These are phyloP conservation scores for Pyrus hybrid DNA, from an alignment of 331 rosid species.

Conservation along the genomic window DNA sequence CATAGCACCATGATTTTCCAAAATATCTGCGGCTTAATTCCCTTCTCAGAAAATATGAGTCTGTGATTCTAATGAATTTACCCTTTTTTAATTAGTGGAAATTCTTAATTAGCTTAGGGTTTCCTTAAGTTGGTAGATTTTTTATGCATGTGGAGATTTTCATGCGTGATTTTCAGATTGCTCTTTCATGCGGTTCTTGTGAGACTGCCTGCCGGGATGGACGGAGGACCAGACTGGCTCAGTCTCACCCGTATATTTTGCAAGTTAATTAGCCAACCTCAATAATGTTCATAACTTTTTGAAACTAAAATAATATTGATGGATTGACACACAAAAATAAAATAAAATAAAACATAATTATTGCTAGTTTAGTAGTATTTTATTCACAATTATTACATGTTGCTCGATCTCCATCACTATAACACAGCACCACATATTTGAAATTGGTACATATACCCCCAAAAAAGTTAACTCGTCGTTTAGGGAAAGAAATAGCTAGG, in stretches of 20 bases:
- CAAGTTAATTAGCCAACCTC: background rate
- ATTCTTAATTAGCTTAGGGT: background rate
- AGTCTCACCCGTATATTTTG: background rate
- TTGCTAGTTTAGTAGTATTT: too few species aligned
- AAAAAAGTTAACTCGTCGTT: background rate
- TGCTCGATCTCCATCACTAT: too few species aligned
- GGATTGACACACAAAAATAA: too few species aligned
- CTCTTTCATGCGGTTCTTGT: background rate
- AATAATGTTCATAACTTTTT: too few species aligned
- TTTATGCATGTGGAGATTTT: background rate
- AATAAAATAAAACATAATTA: too few species aligned
- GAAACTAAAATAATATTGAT: too few species aligned
- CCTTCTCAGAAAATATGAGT: background rate
- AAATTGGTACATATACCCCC: background rate
- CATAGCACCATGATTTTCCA: background rate
- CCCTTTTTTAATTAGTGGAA: background rate
- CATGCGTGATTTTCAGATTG: background rate
- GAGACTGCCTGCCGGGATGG: background rate
- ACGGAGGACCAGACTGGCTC: background rate
- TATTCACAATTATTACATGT: too few species aligned
- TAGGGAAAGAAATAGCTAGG: background rate
- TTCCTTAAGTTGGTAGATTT: background rate
- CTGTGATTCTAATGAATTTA: too few species aligned
- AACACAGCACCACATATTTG: background rate
- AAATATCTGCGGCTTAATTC: background rate